Base-by-base conservation (phyloP, 2,329 filamentous ascomycete genomes). In the Fusarium oxysporum region DNA sequence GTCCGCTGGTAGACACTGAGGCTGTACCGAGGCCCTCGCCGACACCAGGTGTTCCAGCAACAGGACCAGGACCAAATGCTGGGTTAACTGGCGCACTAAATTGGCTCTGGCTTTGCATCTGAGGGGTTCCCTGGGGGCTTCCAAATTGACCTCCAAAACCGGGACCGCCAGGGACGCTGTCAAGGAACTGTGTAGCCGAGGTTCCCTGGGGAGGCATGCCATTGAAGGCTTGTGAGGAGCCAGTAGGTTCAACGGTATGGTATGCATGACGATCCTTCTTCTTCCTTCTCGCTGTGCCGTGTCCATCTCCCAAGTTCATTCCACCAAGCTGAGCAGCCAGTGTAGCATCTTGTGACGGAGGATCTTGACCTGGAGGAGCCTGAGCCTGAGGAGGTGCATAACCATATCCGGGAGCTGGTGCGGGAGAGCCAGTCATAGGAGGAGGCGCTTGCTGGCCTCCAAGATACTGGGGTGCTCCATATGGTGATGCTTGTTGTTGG, bases 231-330 rank as follows among this genome's bases (percentile, higher is more conserved):
- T 92, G 90, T 10, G 91, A 90, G 38, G 90, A 90, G 55, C 91
- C 90, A 9, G 86, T 86, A 28, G 93, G 90, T 73, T 96, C 94
- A 59, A 98, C 90, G 43, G 90, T 92, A 82, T 98, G 96, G 82
- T 97, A 93, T 72, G 95, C 96, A 83, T 98, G 96, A 67, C 94
- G 90, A 81, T 98, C 93, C 88, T 97, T 98, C 90, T 97, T 98
- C 87, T 95, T 94, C 82, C 87, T 92, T 80, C 90, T 87, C 64
- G 83, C 83, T 5, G 85, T 85, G 54, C 88, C 81, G 40, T 86
- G 84, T 50, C 86, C 81, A 38, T 80, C 79, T 38, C 87, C 90
- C 74, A 97, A 85, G 44, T 87, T 91, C 88, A 97, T 89, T 68
- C 90, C 91, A 45, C 92, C 91, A 92, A 97, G 92, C 82, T 97